phyloP scores from a whole-genome alignment of 495 filamentous ascomycete species.

The Annulohypoxylon bovei region DNA sequence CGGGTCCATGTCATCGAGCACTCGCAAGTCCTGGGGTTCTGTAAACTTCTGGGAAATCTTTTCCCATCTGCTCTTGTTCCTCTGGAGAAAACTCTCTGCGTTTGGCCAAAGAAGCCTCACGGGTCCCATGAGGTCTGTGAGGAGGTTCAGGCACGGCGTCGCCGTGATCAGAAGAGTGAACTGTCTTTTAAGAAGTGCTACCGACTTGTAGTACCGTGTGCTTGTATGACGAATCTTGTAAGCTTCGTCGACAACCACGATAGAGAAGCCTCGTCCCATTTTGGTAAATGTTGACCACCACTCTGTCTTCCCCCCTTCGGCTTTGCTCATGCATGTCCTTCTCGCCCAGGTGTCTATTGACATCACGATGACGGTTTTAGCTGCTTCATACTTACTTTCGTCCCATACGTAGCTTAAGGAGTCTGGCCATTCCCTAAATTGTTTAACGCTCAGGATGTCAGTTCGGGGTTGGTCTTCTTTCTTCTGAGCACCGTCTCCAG shows the following conservation, averaged over 20 bases:
- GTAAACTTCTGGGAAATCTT: not conserved
- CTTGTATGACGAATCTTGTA: slow-evolving; percentile 36
- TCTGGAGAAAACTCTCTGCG: slow-evolving; percentile 13
- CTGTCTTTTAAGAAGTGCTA: slow-evolving; percentile 33
- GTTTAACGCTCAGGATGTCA: not conserved
- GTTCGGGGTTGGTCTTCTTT: not conserved
- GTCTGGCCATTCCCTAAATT: slow-evolving; percentile 29
- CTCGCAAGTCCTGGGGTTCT: not conserved
- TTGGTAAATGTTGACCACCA: slow-evolving; percentile 36
- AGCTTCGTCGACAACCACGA: slow-evolving; percentile 45
- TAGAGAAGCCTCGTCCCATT: slow-evolving; percentile 31
- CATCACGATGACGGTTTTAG: slow-evolving; percentile 27
- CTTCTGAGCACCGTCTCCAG: slow-evolving; percentile 22
- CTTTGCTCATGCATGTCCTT: slow-evolving; percentile 26
- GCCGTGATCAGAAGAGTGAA: slow-evolving; percentile 44
- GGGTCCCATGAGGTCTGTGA: slow-evolving; percentile 38
- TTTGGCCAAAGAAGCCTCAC: slow-evolving; percentile 36
- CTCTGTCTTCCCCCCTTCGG: not conserved
- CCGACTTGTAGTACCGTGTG: slow-evolving; percentile 35
- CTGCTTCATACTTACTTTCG: slow-evolving; percentile 8
- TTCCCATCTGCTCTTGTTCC: not conserved
- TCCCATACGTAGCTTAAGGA: slow-evolving; percentile 36
- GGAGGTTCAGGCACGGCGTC: slow-evolving; percentile 39
- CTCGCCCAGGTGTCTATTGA: slow-evolving; percentile 39
- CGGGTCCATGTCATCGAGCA: slow-evolving; percentile 5